Conservation (phyloP, 768 basidiomycete species). For the Podaxis carcinomalis region DNA sequence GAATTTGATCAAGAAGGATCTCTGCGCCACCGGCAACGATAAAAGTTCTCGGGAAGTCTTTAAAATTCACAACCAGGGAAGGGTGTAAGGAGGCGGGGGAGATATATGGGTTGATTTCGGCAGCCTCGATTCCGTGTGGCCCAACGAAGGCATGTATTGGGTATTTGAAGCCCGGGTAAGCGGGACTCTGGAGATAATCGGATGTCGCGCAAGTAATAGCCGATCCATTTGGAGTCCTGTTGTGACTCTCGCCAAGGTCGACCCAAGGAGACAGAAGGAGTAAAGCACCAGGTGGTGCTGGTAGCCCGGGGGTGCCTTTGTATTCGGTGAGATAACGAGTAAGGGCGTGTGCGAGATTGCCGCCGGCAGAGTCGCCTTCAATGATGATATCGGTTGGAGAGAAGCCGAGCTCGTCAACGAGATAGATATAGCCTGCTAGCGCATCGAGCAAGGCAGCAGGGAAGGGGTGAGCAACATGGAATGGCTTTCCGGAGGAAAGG, state of each 20-base stretch:
- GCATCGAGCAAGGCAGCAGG: conserved; percentile 74
- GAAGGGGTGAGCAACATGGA: conserved; percentile 51
- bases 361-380: conserved; percentile 76
- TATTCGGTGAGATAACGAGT: conserved; percentile 58
- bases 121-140: conserved; percentile 41
- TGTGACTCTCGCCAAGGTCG: conserved; percentile 43
- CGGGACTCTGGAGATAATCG: conserved; percentile 31
- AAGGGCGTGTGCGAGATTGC: conserved; percentile 63
- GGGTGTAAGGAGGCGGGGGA: conserved; percentile 51
- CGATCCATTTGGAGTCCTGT: conserved; percentile 31
- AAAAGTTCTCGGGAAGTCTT: conserved; percentile 57
- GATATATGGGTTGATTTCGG: conserved; percentile 46
- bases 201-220: conserved; percentile 25
- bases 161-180: conserved; percentile 21
- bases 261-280: conserved; percentile 54
- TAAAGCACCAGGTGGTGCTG: conserved; percentile 41
- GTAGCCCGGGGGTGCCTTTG: conserved; percentile 29
- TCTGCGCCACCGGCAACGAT: conserved; percentile 57
- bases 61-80: conserved; percentile 36
- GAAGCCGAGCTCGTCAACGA: conserved; percentile 55
- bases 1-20: conserved; percentile 48
- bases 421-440: conserved; percentile 69
- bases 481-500: conserved; percentile 44
- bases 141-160: conserved; percentile 41
- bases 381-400: conserved; percentile 57